Conservation (phyloP, 345 rosid species). For the Boechera stricta region DNA sequence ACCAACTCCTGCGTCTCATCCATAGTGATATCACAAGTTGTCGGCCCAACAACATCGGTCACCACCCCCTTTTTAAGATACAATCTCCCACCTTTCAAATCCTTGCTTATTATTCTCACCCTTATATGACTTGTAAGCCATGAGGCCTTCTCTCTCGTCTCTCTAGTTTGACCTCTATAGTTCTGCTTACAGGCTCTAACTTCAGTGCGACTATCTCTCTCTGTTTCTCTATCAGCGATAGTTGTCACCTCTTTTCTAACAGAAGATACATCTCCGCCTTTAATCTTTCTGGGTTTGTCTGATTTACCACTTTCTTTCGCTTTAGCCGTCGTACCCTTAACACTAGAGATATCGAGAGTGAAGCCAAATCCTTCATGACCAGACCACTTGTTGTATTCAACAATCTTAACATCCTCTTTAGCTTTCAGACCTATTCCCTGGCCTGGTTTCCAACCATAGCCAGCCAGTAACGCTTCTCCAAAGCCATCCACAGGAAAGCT, state of each 20-base stretch:
- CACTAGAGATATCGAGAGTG: background rate
- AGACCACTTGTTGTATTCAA: slow-evolving; percentile 53
- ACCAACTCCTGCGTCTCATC: slow-evolving; percentile 76
- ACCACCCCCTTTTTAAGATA: slow-evolving; percentile 83
- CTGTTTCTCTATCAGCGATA: slow-evolving; percentile 5
- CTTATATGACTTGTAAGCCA: slow-evolving; percentile 84
- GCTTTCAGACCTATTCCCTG: slow-evolving; percentile 70
- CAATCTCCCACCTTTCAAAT: slow-evolving; percentile 69
- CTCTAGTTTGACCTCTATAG: slow-evolving; percentile 20
- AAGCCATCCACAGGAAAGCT: slow-evolving; percentile 77
- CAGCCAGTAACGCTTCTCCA: slow-evolving; percentile 72
- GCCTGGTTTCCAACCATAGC: slow-evolving; percentile 86
- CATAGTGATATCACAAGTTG: slow-evolving; percentile 69
- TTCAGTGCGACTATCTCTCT: slow-evolving; percentile 14
- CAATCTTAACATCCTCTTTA: slow-evolving; percentile 63
- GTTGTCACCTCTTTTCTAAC: no score
- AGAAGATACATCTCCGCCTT: no score
- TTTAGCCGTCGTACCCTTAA: background rate
- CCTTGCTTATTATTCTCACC: slow-evolving; percentile 73
- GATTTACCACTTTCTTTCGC: background rate
- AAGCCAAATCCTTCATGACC: slow-evolving; percentile 59
- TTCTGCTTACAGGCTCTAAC: slow-evolving; percentile 7
- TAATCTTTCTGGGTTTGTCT: no score
- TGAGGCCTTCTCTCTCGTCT: slow-evolving; percentile 27
- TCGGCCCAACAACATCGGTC: slow-evolving; percentile 75